Base-by-base conservation (phyloP, 306 rosid species). In the Quercus suber region DNA sequence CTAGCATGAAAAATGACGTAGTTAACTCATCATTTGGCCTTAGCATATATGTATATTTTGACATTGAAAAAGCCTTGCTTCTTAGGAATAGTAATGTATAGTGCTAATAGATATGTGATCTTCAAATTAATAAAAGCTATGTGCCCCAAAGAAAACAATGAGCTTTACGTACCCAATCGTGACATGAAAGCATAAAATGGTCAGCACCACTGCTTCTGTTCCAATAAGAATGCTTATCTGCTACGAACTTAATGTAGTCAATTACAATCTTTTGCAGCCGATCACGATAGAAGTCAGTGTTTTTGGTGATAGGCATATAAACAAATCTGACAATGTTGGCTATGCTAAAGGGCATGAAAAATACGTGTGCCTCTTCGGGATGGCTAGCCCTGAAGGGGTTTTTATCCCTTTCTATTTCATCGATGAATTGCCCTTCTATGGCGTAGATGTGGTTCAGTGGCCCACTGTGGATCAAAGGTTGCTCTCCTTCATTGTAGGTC, bases 161-260 rank as follows among this genome's bases (percentile, higher is more conserved):
- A 6, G 60, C 2, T 4, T 27, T 5, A 78, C 73, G 19, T 76
- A 89, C 92, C 92, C 92, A 89, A 70, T 89, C 90, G 65, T 89
- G 92, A 63, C 92, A 89, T 3, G 92, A 89, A 73, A 87, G 75
- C 79, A 89, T 30, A 19, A 89, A 89, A 80, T 89, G 92, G 52
- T 89, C 90, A 2, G 92, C 88, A 4, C 90, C 92, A 4, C 60
- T 49, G 86, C 87, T 86, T 55, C 83, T 45, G 25, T 89, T 89
- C 90, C 92, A 86, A 45, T 72, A 82, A 51, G 87, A 87, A 58
- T 84, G 81, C 55, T 76, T 89, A n/a, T 79, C 28, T 31, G 89
- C 84, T 9, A 89, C 75, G 3, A 89, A 76, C 4, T 77, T 52
- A 11, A 80, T 21, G 45, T 86, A 86, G 83, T 91, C 93, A 55